Evolutionary conservation across 2,329 filamentous ascomycete genomes (phyloP).

Genomic region (Colletotrichum aenigma): DNA sequence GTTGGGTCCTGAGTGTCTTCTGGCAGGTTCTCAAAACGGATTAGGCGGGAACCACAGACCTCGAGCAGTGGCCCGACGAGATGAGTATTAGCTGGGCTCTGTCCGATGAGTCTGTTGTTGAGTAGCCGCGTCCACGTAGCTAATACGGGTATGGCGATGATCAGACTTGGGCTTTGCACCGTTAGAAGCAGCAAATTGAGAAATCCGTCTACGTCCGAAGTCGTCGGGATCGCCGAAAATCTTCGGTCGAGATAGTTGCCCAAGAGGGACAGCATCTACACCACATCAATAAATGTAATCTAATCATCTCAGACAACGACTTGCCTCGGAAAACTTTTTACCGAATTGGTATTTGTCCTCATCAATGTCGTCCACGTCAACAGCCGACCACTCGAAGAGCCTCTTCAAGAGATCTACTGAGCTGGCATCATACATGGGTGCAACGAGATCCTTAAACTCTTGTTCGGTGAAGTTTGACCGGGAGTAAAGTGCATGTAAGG

Average conservation of each 20-base stretch:
- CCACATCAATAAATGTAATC: neutral
- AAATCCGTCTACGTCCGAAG: constrained; percentile 73
- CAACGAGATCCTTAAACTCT: constrained; percentile 79
- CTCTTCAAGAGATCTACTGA: constrained; percentile 74
- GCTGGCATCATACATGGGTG: constrained; percentile 76
- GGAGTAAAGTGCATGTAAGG: constrained; percentile 81
- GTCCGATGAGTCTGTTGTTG: constrained; percentile 70
- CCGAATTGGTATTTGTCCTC: constrained; percentile 90
- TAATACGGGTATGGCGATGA: constrained; percentile 90
- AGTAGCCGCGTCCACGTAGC: constrained; percentile 89
- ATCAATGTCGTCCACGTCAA: constrained; percentile 82
- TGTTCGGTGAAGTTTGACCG: constrained; percentile 76
- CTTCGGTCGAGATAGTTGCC: constrained; percentile 85
- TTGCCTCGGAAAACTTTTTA: constrained; percentile 92
- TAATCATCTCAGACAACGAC: constrained; percentile 16
- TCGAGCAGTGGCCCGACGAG: constrained; percentile 80
- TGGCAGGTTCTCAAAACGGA: constrained; percentile 87
- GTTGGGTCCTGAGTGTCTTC: constrained; percentile 82
- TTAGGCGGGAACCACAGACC: constrained; percentile 79
- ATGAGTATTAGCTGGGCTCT: constrained; percentile 63
- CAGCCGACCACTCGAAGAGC: constrained; percentile 79
- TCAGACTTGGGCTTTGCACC: constrained; percentile 83
- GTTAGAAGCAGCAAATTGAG: constrained; percentile 81
- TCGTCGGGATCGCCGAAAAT: constrained; percentile 66
- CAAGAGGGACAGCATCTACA: constrained; percentile 81